A percentile compares a stretch with the other conserved stretches of the same genome.
These are phyloP conservation scores for Pichia cabralensis DNA, from an alignment of 805 yeast genomes.

Conservation along the genomic window DNA sequence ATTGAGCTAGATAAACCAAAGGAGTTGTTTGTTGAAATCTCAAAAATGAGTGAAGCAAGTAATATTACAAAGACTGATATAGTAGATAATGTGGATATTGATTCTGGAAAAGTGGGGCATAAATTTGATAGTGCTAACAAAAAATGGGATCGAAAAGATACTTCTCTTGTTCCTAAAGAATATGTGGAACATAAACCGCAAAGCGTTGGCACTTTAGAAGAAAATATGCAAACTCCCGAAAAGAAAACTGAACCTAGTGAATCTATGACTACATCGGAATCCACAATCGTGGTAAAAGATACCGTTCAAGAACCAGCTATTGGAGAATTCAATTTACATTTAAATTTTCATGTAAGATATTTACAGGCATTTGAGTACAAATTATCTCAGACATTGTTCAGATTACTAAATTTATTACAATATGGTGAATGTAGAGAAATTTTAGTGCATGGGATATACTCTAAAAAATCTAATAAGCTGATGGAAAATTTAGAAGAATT, in stretches of 20 bases:
- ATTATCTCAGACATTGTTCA: constrained; percentile 22
- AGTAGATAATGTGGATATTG: neutral
- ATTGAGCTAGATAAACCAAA: neutral
- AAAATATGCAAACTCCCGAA: neutral
- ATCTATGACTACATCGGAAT: neutral
- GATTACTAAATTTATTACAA: constrained; percentile 32
- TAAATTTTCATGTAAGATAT: neutral
- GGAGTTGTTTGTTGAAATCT: too few relatives aligned
- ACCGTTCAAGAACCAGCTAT: neutral
- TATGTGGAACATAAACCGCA: neutral
- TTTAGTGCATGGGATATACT: constrained; percentile 40
- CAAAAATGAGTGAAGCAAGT: neutral
- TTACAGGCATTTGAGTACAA: too few relatives aligned
- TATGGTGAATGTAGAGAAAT: constrained; percentile 55
- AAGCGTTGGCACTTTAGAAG: neutral
- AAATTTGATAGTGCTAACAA: too few relatives aligned
- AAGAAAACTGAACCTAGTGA: too few relatives aligned
- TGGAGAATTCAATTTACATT: neutral
- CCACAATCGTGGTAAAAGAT: too few relatives aligned
- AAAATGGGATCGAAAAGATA: neutral
- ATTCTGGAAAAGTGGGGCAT: too few relatives aligned
- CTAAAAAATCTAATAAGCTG: constrained; percentile 7
- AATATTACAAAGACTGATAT: neutral
- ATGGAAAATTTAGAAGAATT: constrained; percentile 9
- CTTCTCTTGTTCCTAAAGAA: neutral